Conservation (phyloP, 345 rosid species). For the Salix udensis region DNA sequence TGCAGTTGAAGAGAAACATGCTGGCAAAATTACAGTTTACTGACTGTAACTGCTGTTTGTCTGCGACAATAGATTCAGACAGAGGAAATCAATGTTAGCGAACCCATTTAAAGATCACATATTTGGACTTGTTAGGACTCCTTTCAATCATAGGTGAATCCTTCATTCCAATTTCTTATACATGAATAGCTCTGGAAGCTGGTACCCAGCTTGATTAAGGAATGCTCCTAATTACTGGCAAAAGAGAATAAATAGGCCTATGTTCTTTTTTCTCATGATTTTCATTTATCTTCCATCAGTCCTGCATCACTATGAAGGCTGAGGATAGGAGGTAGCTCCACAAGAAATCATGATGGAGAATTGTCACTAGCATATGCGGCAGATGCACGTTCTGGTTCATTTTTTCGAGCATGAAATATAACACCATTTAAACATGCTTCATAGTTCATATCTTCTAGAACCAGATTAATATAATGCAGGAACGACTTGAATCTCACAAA, state of each 20-base stretch:
- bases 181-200: neutral
- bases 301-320: neutral
- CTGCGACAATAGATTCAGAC: too few species aligned
- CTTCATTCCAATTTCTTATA: neutral
- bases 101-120: too few species aligned
- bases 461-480: neutral
- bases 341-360: neutral
- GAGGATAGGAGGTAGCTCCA: neutral
- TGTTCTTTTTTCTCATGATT: neutral
- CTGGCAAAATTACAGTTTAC: too few species aligned
- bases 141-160: too few species aligned
- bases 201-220: neutral
- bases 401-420: neutral
- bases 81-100: too few species aligned
- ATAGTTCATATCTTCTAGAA: neutral
- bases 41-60: too few species aligned
- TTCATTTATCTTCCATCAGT: neutral
- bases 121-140: too few species aligned
- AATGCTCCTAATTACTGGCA: neutral
- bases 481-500: neutral
- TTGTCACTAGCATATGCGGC: neutral
- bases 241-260: neutral
- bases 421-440: neutral
- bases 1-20: too few species aligned
- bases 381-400: neutral